phyloP scores from a whole-genome alignment of 2,329 filamentous ascomycete species.

The Xylariales sp. region DNA sequence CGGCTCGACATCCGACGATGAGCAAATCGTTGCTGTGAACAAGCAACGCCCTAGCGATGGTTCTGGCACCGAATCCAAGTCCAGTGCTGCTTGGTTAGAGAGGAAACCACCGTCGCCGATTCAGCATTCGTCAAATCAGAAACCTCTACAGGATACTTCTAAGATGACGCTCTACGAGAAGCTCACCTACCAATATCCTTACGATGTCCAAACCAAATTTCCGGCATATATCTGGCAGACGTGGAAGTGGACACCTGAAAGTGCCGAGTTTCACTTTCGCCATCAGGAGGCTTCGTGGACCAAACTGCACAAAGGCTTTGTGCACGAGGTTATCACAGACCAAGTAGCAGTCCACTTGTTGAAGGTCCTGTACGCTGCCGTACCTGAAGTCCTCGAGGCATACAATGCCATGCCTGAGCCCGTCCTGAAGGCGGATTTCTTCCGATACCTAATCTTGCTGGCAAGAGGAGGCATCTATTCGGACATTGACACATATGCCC shows the following conservation, averaged over 20 bases:
- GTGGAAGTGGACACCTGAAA: constrained; percentile 83
- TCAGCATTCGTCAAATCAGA: constrained; percentile 45
- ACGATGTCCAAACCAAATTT: constrained; percentile 83
- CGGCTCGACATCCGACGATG: constrained; percentile 15
- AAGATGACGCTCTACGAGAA: constrained; percentile 72
- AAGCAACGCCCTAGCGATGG: constrained; percentile 19
- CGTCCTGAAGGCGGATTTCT: constrained; percentile 76
- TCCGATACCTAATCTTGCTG: constrained; percentile 66
- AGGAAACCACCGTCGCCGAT: constrained; percentile 9
- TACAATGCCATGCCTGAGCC: constrained; percentile 69
- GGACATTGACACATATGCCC: constrained; percentile 85
- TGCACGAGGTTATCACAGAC: constrained; percentile 97
- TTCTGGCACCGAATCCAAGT: constrained; percentile 1
- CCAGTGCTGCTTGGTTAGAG: not conserved
- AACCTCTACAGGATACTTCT: constrained; percentile 65
- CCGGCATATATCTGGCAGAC: constrained; percentile 99
- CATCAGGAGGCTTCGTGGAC: constrained; percentile 88
- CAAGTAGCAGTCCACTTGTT: constrained; percentile 77
- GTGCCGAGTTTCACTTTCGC: constrained; percentile 74
- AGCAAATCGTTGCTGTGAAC: constrained; percentile 10
- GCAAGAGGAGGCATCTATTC: constrained; percentile 68
- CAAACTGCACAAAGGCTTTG: constrained; percentile 79
- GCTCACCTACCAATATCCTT: constrained; percentile 89
- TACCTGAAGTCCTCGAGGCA: constrained; percentile 74
- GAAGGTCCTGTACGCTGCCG: constrained; percentile 77